These are phyloP conservation scores for Trametes maxima DNA, from an alignment of 768 basidiomycete species.

Conservation along the genomic window DNA sequence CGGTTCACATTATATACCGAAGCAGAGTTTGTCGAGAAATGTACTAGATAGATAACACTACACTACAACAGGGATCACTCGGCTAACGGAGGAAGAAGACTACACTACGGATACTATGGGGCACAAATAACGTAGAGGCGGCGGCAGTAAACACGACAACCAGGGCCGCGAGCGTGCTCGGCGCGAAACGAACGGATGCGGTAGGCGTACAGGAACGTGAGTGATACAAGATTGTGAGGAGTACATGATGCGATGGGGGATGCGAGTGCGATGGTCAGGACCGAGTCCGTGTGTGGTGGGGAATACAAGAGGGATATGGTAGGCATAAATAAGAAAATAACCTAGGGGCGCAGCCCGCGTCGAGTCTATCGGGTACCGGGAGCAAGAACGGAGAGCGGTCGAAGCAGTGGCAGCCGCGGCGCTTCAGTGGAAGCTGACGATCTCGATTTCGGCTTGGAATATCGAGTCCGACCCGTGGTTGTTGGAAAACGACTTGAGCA, in stretches of 20 bases:
- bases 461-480: not conserved
- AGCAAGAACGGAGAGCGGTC: not conserved
- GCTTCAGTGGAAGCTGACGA: not conserved
- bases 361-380: not conserved
- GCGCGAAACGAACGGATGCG: slow-evolving; percentile 6
- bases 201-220: slow-evolving; percentile 2
- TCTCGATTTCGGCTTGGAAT: slow-evolving; percentile 12
- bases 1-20: too few species aligned
- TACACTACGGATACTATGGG: not conserved
- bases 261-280: not conserved
- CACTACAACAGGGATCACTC: too few species aligned
- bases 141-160: not conserved
- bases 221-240: not conserved
- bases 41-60: too few species aligned
- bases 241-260: not conserved
- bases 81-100: too few species aligned
- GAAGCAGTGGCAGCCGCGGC: not conserved
- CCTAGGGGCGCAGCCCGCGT: not conserved
- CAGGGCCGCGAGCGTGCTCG: not conserved
- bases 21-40: too few species aligned
- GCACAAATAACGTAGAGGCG: not conserved
- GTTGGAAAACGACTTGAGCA: not conserved
- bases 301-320: not conserved
- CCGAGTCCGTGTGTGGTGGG: not conserved
- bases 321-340: slow-evolving; percentile 12